Percentiles rank a stretch among this genome's conserved stretches.
Evolutionary conservation across 139 green algal genomes (phyloP).

Genomic region (Chlamydomonas incerta): DNA sequence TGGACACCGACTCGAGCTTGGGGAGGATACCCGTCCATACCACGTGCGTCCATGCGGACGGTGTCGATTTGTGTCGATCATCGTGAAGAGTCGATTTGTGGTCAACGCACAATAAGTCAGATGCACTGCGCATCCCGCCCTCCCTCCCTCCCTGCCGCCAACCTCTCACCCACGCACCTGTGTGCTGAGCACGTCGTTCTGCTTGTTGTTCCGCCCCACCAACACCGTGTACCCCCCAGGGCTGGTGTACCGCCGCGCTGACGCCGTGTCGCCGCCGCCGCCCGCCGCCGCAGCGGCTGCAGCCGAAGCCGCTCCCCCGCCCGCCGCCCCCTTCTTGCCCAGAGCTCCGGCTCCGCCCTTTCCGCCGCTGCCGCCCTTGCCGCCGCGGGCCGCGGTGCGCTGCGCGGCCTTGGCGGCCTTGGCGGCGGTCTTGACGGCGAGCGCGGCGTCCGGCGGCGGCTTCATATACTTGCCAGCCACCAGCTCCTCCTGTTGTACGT

Average conservation of each 20-base stretch:
- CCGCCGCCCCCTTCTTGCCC: not conserved
- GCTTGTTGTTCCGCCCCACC: slow-evolving; percentile 87
- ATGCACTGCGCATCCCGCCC: no score
- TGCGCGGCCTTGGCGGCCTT: slow-evolving; percentile 70
- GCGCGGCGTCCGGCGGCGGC: slow-evolving; percentile 67
- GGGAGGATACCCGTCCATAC: no score
- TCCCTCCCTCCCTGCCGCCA: no score
- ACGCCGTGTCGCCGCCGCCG: slow-evolving; percentile 4
- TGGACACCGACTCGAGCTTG: no score
- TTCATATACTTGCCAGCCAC: slow-evolving; percentile 75
- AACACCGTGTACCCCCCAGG: slow-evolving; percentile 70
- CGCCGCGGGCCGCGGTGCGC: slow-evolving; percentile 19
- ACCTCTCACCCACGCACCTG: slow-evolving; percentile 3
- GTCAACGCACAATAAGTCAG: no score
- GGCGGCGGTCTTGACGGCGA: slow-evolving; percentile 73
- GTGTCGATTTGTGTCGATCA: no score
- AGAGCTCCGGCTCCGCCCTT: no score
- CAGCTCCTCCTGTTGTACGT: slow-evolving; percentile 70
- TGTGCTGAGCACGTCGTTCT: slow-evolving; percentile 88
- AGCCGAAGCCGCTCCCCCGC: slow-evolving; percentile 5
- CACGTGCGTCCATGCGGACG: no score
- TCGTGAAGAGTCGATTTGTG: no score
- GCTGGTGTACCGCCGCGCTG: slow-evolving; percentile 70
- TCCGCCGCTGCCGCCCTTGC: not conserved
- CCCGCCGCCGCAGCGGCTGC: not conserved